Evolutionary conservation across 106 monocot genomes (phyloP).

Genomic region (Platanthera zijinensis): DNA sequence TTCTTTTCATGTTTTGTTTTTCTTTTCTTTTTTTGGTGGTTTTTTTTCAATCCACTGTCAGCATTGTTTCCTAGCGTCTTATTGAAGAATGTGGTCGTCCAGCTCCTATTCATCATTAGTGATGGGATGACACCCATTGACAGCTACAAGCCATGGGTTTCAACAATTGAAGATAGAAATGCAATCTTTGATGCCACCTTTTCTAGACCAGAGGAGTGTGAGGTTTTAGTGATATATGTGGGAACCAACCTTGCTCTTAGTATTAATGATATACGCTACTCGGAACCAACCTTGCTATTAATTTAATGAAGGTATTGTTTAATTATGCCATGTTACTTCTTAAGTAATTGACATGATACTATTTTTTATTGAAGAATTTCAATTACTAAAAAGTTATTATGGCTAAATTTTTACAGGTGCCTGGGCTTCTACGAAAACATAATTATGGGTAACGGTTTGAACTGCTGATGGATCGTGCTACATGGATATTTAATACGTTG

Average conservation of each 20-base stretch:
- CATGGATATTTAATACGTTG: conserved; percentile 60
- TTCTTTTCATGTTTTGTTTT: too few species aligned
- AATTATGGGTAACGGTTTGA: conserved; percentile 83
- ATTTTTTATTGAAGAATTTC: not conserved
- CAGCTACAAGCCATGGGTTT: conserved; percentile 58
- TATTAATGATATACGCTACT: conserved; percentile 56
- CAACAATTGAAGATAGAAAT: conserved; percentile 47
- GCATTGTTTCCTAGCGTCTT: too few species aligned
- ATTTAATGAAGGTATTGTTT: conserved; percentile 63
- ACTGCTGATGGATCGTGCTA: conserved; percentile 55
- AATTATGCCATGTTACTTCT: not conserved
- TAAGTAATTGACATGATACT: too few species aligned
- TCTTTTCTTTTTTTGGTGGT: too few species aligned
- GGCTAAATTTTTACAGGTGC: conserved; percentile 31
- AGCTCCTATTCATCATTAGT: conserved; percentile 46
- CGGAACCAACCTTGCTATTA: conserved; percentile 64
- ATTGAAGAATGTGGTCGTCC: too few species aligned
- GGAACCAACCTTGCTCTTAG: conserved; percentile 52
- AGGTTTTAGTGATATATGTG: conserved; percentile 73
- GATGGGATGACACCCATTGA: conserved; percentile 46
- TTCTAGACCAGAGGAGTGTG: too few species aligned
- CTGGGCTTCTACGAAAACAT: conserved; percentile 47
- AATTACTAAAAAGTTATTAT: not conserved
- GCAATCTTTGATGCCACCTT: conserved; percentile 40
- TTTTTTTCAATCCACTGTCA: too few species aligned